Evolutionary conservation across 2,329 filamentous ascomycete genomes (phyloP).

Genomic region (Fusarium agapanthi): DNA sequence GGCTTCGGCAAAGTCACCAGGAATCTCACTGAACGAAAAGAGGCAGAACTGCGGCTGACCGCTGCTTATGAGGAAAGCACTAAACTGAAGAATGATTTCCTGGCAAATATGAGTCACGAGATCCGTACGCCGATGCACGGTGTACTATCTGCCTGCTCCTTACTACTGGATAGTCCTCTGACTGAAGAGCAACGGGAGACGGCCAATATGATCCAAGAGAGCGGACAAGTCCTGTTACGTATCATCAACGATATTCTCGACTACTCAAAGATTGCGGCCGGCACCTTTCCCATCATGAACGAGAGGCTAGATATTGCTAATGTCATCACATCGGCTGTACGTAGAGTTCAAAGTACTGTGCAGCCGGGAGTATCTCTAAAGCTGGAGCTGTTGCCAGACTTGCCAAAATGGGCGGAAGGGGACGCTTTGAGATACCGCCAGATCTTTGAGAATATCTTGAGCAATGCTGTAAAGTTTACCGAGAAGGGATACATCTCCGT

Average conservation of each 20-base stretch:
- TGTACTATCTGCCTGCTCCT: not conserved
- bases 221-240: not conserved
- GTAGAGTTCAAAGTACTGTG: not conserved
- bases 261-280: not conserved
- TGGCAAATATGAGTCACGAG: constrained; percentile 6
- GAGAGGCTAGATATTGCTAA: not conserved
- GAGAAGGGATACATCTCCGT: not conserved
- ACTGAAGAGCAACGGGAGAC: constrained; percentile 6
- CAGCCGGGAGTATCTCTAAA: constrained; percentile 4
- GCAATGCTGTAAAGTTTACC: constrained; percentile 1
- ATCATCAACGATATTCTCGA: constrained; percentile 11
- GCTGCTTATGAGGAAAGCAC: constrained; percentile 8
- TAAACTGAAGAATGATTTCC: not conserved
- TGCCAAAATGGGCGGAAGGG: not conserved
- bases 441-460: not conserved
- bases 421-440: not conserved
- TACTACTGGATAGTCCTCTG: not conserved
- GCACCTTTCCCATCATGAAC: not conserved
- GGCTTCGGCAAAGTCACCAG: constrained; percentile 3
- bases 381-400: not conserved
- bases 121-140: constrained; percentile 9
- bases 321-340: not conserved
- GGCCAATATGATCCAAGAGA: constrained; percentile 5
- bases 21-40: constrained; percentile 3
- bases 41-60: not conserved